These are phyloP conservation scores for Chlorella ohadii DNA, from an alignment of 139 green algal genomes.

Conservation along the genomic window DNA sequence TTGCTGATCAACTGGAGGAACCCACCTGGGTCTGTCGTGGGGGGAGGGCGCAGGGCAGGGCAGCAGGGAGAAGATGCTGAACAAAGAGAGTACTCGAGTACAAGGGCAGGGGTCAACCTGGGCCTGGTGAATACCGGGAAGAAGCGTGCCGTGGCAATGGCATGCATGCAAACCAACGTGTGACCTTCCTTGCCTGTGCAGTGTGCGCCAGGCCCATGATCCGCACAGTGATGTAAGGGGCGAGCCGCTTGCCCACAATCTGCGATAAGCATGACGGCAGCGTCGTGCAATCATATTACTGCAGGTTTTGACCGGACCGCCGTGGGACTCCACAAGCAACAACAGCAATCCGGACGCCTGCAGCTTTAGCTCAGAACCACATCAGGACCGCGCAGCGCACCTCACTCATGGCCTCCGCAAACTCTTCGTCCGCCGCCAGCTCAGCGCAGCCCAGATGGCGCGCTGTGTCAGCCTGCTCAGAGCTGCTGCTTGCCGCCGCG, in stretches of 20 bases:
- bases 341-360: too few relatives aligned
- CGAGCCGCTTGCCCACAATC: constrained; percentile 32
- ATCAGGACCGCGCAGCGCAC: background rate
- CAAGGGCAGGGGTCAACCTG: too few relatives aligned
- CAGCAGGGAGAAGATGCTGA: background rate
- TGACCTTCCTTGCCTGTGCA: constrained; percentile 4
- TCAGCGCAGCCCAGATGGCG: background rate
- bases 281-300: too few relatives aligned
- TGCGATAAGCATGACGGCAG: background rate
- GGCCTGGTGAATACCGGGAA: too few relatives aligned
- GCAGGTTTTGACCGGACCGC: too few relatives aligned
- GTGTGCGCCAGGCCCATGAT: constrained; percentile 27
- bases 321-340: too few relatives aligned
- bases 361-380: too few relatives aligned
- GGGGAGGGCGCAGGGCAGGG: background rate
- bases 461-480: too few relatives aligned
- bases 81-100: too few relatives aligned
- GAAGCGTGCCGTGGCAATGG: too few relatives aligned
- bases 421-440: background rate
- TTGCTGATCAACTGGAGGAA: too few relatives aligned
- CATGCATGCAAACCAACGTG: too few relatives aligned
- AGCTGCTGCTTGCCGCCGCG: background rate
- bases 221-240: constrained; percentile 16
- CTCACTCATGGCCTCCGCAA: constrained; percentile 6
- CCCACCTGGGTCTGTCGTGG: constrained; percentile 51